Evolutionary conservation across 1,284 basidiomycete genomes (phyloP).

Genomic region (Ustilago loliicola): DNA sequence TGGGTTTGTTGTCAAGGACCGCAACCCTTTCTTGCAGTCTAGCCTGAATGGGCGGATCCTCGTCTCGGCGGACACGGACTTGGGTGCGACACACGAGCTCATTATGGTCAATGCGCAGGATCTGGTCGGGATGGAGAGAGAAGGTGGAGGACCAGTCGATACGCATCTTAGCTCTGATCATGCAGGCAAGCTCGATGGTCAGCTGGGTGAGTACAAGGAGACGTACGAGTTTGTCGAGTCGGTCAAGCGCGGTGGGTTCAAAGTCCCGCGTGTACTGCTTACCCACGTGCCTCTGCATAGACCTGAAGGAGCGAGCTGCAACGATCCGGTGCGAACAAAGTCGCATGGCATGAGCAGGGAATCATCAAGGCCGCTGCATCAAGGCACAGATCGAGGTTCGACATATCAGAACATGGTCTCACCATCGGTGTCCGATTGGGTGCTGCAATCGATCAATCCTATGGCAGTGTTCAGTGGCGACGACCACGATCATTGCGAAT

Average conservation of each 20-base stretch:
- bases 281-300: conserved; percentile 59
- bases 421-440: conserved; percentile 44
- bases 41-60: conserved; percentile 56
- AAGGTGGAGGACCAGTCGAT: conserved; percentile 40
- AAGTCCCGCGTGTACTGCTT: conserved; percentile 52
- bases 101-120: conserved; percentile 57
- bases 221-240: conserved; percentile 55
- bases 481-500: conserved; percentile 66
- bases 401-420: conserved; percentile 63
- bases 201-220: conserved; percentile 34
- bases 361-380: conserved; percentile 41
- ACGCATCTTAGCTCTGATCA: conserved; percentile 29
- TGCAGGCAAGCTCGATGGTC: conserved; percentile 41
- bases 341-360: conserved; percentile 53
- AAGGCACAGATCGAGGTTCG: conserved; percentile 51
- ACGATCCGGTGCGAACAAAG: conserved; percentile 33
- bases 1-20: conserved; percentile 37
- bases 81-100: conserved; percentile 58
- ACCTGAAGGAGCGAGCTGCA: conserved; percentile 31
- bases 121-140: conserved; percentile 59
- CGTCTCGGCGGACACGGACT: conserved; percentile 25
- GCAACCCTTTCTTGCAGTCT: conserved; percentile 13
- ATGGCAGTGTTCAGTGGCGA: conserved; percentile 61
- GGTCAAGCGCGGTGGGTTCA: conserved; percentile 20
- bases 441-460: conserved; percentile 49